These are phyloP conservation scores for Omphalea diandra DNA, from an alignment of 441 rosid genomes.

Conservation along the genomic window DNA sequence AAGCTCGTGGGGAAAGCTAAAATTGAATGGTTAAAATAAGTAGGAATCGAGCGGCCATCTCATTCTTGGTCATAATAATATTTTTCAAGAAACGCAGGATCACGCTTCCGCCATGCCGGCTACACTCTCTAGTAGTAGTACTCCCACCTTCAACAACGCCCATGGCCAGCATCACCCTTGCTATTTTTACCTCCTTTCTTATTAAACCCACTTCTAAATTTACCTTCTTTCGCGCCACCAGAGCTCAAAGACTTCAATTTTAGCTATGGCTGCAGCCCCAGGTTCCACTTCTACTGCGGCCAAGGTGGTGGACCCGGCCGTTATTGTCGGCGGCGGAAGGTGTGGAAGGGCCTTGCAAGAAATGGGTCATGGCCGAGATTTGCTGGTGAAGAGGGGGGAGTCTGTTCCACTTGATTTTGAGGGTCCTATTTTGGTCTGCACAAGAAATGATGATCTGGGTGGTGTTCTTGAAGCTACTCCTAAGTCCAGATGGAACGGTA, in stretches of 20 bases:
- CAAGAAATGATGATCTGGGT: slow-evolving; percentile 92
- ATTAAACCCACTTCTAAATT: slow-evolving; percentile 28
- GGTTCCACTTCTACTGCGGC: slow-evolving; percentile 32
- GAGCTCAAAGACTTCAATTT: slow-evolving; percentile 27
- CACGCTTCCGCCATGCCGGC: slow-evolving; percentile 4
- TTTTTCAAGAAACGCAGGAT: not conserved
- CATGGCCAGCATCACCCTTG: slow-evolving; percentile 26
- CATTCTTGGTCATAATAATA: not conserved
- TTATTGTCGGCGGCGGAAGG: slow-evolving; percentile 91
- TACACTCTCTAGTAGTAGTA: not conserved
- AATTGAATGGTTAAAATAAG: too few relatives aligned
- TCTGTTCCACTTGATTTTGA: slow-evolving; percentile 76
- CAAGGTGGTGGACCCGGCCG: slow-evolving; percentile 71
- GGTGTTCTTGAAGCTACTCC: slow-evolving; percentile 83
- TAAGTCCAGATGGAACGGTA: slow-evolving; percentile 83
- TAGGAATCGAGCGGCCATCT: slow-evolving; percentile 25
- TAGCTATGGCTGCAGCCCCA: slow-evolving; percentile 37
- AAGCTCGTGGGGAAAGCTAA: too few relatives aligned
- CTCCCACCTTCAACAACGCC: not conserved
- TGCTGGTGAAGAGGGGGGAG: slow-evolving; percentile 86
- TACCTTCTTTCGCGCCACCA: slow-evolving; percentile 10
- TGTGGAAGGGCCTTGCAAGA: slow-evolving; percentile 81
- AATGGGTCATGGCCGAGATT: slow-evolving; percentile 79
- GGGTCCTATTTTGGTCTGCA: slow-evolving; percentile 90
- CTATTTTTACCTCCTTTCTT: slow-evolving; percentile 20